Conservation (phyloP, 129 eudicot genomes). For the Centrapalus pauciflorus region DNA sequence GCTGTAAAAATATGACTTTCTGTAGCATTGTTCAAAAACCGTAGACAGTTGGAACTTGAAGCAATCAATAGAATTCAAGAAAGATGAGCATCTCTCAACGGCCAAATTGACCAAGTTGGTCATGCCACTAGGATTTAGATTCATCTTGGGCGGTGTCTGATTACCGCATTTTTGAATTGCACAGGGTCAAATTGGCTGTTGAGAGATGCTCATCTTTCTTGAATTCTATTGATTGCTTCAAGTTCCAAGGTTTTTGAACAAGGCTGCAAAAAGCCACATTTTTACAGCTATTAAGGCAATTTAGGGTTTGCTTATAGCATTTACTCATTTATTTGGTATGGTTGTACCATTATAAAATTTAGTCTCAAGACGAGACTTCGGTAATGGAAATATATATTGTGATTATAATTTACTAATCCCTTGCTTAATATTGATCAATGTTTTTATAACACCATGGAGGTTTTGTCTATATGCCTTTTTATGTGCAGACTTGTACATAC, state of each 20-base stretch:
- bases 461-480: neutral
- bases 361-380: neutral
- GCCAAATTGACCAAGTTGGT: neutral
- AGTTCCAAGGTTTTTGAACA: neutral
- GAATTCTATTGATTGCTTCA: neutral
- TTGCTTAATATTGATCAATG: neutral
- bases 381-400: neutral
- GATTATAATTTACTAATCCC: neutral
- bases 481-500: neutral
- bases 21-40: neutral
- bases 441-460: neutral
- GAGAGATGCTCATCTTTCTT: neutral
- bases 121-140: neutral
- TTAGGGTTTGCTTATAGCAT: constrained; percentile 7
- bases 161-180: neutral
- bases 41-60: neutral
- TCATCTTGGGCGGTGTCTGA: neutral
- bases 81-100: neutral
- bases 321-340: neutral
- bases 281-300: neutral
- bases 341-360: neutral
- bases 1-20: neutral
- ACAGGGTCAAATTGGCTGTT: neutral
- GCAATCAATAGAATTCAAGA: neutral
- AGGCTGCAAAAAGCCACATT: neutral